These are phyloP conservation scores for Tolypocladium inflatum DNA, from an alignment of 2,329 filamentous ascomycete species.

Conservation along the genomic window DNA sequence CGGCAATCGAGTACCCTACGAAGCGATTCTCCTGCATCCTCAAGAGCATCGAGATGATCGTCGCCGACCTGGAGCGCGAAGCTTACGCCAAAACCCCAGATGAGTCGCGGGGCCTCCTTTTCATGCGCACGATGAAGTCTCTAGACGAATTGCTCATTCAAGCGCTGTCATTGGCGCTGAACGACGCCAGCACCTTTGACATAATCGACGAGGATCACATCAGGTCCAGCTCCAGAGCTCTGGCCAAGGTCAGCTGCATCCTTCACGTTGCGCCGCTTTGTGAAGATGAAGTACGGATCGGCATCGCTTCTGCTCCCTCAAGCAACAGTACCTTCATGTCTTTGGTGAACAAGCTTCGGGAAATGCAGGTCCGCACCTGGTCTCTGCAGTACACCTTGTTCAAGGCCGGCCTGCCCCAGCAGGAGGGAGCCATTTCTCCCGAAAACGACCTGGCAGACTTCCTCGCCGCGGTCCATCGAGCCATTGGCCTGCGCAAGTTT, in stretches of 20 bases:
- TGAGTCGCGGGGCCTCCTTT: conserved; percentile 56
- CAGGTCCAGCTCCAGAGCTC: conserved; percentile 58
- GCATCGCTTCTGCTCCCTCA: conserved; percentile 53
- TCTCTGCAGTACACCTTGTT: conserved; percentile 75
- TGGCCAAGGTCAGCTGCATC: conserved; percentile 63
- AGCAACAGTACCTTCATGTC: conserved; percentile 44
- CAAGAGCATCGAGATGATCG: conserved; percentile 74
- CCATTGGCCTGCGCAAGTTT: conserved; percentile 72
- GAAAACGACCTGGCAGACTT: conserved; percentile 70
- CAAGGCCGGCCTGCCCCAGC: conserved; percentile 65
- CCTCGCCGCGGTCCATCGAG: conserved; percentile 72
- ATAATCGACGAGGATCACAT: conserved; percentile 77
- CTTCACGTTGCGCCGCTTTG: conserved; percentile 72
- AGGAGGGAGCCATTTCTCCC: conserved; percentile 52
- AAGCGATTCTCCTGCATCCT: conserved; percentile 85
- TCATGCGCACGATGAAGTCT: conserved; percentile 70
- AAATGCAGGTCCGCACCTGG: conserved; percentile 84
- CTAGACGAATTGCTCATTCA: conserved; percentile 69
- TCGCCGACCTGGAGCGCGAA: conserved; percentile 52
- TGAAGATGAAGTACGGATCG: conserved; percentile 78
- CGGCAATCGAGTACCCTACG: conserved; percentile 71
- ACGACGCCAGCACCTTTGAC: conserved; percentile 64
- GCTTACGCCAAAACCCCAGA: conserved; percentile 49
- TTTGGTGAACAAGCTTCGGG: conserved; percentile 60
- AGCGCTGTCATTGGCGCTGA: conserved; percentile 58